Base-by-base conservation (phyloP, 441 rosid species). In the Populus hybrid region DNA sequence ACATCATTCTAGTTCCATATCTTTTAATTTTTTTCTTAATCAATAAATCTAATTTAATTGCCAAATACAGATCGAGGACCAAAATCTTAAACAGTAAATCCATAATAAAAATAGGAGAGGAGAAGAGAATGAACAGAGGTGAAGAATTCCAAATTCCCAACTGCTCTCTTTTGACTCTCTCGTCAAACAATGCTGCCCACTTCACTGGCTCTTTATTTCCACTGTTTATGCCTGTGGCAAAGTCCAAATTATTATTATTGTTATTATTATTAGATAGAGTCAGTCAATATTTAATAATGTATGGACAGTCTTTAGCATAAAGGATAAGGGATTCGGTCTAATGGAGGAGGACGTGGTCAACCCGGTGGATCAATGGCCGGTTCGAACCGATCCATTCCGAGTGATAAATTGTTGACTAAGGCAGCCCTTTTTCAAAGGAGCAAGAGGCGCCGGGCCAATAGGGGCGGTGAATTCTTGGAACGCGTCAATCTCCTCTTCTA, bases 401-500 rank as follows among this genome's bases (percentile, higher is more conserved):
- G 57, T 4, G 42, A 14, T 57, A 50, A 36, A 40, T 9, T 74
- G 85, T 84, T 89, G 90, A 89, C 89, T 78, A 35, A 36, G 84
- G 50, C 79, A 67, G 23, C 32, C 4, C 68, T 69, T 82, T 75
- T 79, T 77, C 77, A 21, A 70, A 23, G 63, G 61, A 80, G 36
- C 75, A 10, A 53, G 40, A 59, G 77, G 76, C 73, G 81, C 84
- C 88, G 84, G 84, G 76, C 85, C 82, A 77, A 77, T 53, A 70
- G 81, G 86, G 80, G 77, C 78, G 79, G 73, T 81, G 82, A 71
- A 73, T 36, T 73, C 65, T 34, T 18, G 73, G 84, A 80, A 81
- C 85, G 84, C 87, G 87, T 84, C 88, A 73, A 80, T 78, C 77
- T 76, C 76, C 81, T 6, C 66, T 61, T 61, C 66, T 61, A 3